These are phyloP conservation scores for Yamadazyma triangularis DNA, from an alignment of 1,139 yeast genomes.

Conservation along the genomic window DNA sequence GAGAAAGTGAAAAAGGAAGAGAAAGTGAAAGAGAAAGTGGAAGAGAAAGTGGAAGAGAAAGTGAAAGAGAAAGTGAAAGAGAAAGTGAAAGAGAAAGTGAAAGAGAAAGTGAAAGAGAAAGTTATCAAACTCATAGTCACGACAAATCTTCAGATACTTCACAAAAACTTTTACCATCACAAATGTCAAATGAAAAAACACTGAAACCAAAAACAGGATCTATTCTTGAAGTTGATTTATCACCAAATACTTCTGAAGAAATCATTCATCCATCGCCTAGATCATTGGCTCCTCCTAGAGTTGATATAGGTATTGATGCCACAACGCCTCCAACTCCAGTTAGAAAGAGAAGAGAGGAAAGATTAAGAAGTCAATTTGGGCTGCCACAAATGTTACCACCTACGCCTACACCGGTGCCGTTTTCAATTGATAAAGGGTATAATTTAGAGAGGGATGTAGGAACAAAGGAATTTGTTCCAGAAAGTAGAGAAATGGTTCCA, in stretches of 20 bases:
- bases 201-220: too few species aligned
- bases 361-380: neutral
- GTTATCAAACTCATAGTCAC: neutral
- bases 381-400: neutral
- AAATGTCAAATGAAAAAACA: too few species aligned
- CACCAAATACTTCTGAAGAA: conserved; percentile 14
- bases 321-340: conserved; percentile 16
- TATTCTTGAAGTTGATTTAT: conserved; percentile 11
- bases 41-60: too few species aligned
- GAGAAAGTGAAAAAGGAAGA: too few species aligned
- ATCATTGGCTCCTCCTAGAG: conserved; percentile 21
- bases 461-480: too few species aligned
- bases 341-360: conserved; percentile 9
- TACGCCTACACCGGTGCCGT: neutral
- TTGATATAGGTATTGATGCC: conserved; percentile 17
- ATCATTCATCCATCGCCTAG: conserved; percentile 18
- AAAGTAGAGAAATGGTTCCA: too few species aligned
- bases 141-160: neutral
- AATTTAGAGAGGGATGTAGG: too few species aligned
- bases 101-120: neutral
- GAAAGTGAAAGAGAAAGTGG: neutral
- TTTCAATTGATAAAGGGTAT: neutral
- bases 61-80: neutral
- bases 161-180: too few species aligned
- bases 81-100: conserved; percentile 1